Evolutionary conservation across 805 yeast species (phyloP).

Genomic region (Metschnikowia reukaufii): DNA sequence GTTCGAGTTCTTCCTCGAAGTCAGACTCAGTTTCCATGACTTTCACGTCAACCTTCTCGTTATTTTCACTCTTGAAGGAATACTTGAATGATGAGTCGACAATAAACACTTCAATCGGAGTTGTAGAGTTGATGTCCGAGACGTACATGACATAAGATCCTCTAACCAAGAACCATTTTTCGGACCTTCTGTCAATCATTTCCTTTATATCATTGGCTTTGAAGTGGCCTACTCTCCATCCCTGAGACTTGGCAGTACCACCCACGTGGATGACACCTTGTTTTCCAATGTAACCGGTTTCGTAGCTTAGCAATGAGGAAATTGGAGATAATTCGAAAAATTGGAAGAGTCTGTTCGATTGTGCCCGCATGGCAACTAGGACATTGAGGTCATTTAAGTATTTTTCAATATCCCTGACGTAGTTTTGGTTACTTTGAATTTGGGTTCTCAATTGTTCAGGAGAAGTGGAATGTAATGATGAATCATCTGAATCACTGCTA

Average conservation of each 20-base stretch:
- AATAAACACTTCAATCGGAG: slow-evolving; percentile 86
- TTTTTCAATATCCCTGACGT: slow-evolving; percentile 52
- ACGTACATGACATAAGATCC: slow-evolving; percentile 84
- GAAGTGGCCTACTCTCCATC: slow-evolving; percentile 94
- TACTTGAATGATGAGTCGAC: slow-evolving; percentile 77
- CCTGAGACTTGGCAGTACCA: slow-evolving; percentile 82
- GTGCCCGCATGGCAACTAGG: slow-evolving; percentile 68
- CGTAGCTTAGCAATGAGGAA: slow-evolving; percentile 79
- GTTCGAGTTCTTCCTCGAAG: slow-evolving; percentile 41
- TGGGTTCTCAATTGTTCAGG: slow-evolving; percentile 34
- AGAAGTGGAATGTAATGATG: slow-evolving; percentile 23
- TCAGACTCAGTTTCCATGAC: slow-evolving; percentile 43
- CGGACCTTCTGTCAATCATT: slow-evolving; percentile 87
- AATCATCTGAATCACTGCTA: slow-evolving; percentile 26
- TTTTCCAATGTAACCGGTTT: slow-evolving; percentile 78
- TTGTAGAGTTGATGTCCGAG: slow-evolving; percentile 79
- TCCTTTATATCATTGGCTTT: slow-evolving; percentile 74
- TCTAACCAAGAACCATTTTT: slow-evolving; percentile 88
- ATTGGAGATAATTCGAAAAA: slow-evolving; percentile 90
- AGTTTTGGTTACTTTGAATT: slow-evolving; percentile 35
- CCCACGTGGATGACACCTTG: slow-evolving; percentile 83
- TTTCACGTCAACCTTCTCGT: slow-evolving; percentile 19
- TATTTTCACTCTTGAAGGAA: slow-evolving; percentile 44
- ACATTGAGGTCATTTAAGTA: slow-evolving; percentile 65
- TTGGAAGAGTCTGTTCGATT: slow-evolving; percentile 77